A percentile compares a stretch with the other conserved stretches of the same genome.
phyloP scores from a whole-genome alignment of 2,329 filamentous ascomycete genomes.

The Fusarium scirpi region DNA sequence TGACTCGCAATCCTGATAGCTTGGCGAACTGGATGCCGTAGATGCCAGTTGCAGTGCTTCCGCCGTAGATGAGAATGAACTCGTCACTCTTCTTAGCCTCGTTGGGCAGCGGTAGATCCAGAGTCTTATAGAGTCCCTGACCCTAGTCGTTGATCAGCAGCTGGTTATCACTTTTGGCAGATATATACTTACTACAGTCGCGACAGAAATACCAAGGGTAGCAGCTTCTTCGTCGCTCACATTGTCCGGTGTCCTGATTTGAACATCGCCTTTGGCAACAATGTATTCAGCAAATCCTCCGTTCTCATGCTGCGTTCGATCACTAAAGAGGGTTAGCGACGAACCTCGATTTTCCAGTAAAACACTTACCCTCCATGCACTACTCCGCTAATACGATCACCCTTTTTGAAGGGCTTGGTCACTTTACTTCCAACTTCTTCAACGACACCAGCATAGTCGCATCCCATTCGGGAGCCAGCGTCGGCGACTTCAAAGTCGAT shows the following conservation, averaged over 20 bases:
- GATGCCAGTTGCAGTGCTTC: constrained; percentile 67
- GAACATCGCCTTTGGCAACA: constrained; percentile 54
- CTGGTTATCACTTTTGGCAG: too few species aligned
- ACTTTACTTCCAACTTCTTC: constrained; percentile 58
- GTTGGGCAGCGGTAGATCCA: constrained; percentile 60
- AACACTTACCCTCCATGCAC: constrained; percentile 21
- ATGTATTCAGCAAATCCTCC: constrained; percentile 59
- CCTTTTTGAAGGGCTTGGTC: constrained; percentile 54
- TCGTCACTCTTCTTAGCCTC: constrained; percentile 52
- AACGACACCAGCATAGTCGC: constrained; percentile 62
- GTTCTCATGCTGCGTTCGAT: constrained; percentile 32
- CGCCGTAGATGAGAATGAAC: constrained; percentile 58
- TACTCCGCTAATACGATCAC: constrained; percentile 57
- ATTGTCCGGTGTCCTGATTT: constrained; percentile 58
- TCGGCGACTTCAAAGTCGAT: constrained; percentile 34
- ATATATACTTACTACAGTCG: constrained; percentile 46
- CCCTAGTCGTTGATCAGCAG: constrained; percentile 32
- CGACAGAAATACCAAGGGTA: constrained; percentile 57
- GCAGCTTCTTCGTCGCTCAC: constrained; percentile 59
- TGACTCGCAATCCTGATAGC: constrained; percentile 52
- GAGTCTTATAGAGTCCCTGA: constrained; percentile 61
- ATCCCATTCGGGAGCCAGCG: constrained; percentile 50
- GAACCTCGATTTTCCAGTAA: not conserved
- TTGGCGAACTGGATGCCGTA: constrained; percentile 60
- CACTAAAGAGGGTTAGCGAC: not conserved